phyloP scores from a whole-genome alignment of 1,284 basidiomycete genomes.

The Rhodotorula sp. region DNA sequence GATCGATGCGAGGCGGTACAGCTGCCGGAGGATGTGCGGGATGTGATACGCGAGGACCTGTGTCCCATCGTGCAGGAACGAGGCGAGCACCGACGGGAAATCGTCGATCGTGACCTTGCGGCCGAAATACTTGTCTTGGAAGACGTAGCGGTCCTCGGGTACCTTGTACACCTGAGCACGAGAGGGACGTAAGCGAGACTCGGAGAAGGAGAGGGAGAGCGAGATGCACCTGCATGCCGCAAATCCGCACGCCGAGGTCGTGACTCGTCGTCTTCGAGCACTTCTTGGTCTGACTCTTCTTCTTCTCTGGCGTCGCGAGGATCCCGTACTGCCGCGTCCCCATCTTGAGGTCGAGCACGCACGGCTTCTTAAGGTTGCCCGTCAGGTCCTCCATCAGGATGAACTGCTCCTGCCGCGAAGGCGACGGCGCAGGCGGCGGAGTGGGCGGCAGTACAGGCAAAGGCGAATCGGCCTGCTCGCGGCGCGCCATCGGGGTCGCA shows the following conservation, averaged over 20 bases:
- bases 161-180: constrained; percentile 85
- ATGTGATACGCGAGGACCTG: constrained; percentile 86
- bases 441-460: constrained; percentile 22
- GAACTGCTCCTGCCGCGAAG: constrained; percentile 88
- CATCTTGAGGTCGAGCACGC: constrained; percentile 99
- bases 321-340: constrained; percentile 97
- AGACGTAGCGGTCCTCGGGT: constrained; percentile 75
- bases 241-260: constrained; percentile 86
- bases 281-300: constrained; percentile 97
- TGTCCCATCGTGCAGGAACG: constrained; percentile 84
- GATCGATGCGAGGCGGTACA: constrained; percentile 91
- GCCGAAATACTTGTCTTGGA: constrained; percentile 96
- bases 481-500: neutral
- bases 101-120: constrained; percentile 83
- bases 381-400: constrained; percentile 99
- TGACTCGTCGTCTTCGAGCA: constrained; percentile 94
- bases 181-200: neutral
- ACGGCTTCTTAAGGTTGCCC: constrained; percentile 87
- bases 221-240: constrained; percentile 91
- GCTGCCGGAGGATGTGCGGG: constrained; percentile 83
- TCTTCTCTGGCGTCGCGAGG: constrained; percentile 88
- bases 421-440: constrained; percentile 30
- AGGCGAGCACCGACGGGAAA: constrained; percentile 76
- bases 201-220: neutral
- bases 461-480: neutral